A percentile compares a stretch with the other conserved stretches of the same genome.
These are phyloP conservation scores for Globisporangium okanoganense DNA, from an alignment of 352 stramenopile genomes.

Conservation along the genomic window DNA sequence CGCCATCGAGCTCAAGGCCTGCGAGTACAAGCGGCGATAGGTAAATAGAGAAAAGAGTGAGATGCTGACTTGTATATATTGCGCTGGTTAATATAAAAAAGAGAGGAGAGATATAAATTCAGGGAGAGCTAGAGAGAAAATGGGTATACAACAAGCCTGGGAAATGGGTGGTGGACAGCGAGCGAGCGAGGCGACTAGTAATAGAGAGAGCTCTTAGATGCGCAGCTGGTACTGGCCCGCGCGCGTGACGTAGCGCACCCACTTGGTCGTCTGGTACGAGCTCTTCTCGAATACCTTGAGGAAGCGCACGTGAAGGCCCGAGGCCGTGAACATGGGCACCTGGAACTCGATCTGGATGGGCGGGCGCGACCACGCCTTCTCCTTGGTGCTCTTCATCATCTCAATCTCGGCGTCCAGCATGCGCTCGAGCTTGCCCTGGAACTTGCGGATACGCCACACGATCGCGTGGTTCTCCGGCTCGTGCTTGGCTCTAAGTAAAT, in stretches of 20 bases:
- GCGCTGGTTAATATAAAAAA: background rate
- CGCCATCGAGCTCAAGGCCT: conserved; percentile 75
- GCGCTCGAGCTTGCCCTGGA: conserved; percentile 93
- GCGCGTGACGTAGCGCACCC: conserved; percentile 98
- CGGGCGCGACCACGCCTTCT: conserved; percentile 95
- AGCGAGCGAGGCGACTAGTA: background rate
- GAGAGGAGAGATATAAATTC: background rate
- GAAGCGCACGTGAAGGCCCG: conserved; percentile 97
- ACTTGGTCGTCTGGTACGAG: conserved; percentile 97
- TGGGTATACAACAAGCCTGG: background rate
- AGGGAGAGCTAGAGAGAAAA: background rate
- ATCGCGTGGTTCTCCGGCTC: conserved; percentile 97
- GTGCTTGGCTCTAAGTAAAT: conserved; percentile 91
- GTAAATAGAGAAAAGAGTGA: background rate
- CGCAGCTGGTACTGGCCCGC: conserved; percentile 97
- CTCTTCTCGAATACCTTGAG: conserved; percentile 99
- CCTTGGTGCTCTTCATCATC: conserved; percentile 95
- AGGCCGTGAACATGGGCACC: conserved; percentile 98
- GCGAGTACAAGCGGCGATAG: conserved; percentile 84
- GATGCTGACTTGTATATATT: background rate
- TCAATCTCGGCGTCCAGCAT: conserved; percentile 96
- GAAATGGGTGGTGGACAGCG: background rate
- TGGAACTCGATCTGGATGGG: conserved; percentile 98
- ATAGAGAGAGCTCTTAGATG: conserved; percentile 82
- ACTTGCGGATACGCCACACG: conserved; percentile 97